Evolutionary conservation across 139 green algal genomes (phyloP).

Genomic region (Parachlorella kessleri): DNA sequence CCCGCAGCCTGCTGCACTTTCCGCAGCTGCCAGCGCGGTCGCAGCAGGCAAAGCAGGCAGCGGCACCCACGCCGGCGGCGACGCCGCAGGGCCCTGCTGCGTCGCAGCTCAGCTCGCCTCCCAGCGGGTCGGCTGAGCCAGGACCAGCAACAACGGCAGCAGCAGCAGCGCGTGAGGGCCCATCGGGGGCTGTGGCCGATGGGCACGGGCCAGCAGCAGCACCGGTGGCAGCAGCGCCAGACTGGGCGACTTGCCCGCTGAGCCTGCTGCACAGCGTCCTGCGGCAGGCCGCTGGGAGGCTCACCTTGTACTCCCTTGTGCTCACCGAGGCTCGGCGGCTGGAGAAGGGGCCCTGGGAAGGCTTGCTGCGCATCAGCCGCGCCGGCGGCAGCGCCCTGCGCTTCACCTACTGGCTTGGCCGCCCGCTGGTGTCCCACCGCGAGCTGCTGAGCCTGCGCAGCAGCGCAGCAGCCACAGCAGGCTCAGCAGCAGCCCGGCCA

Average conservation of each 20-base stretch:
- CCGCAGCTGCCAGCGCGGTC: background rate
- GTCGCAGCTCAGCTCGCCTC: too few species aligned
- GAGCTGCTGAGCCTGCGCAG: slow-evolving; percentile 12
- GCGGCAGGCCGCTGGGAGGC: slow-evolving; percentile 11
- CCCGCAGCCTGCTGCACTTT: background rate
- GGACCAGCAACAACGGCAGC: background rate
- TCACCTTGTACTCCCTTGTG: slow-evolving; percentile 25
- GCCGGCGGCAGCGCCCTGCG: background rate
- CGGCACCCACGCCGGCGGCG: background rate
- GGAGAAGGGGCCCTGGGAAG: slow-evolving; percentile 20
- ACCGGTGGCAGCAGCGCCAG: background rate
- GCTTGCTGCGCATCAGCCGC: slow-evolving; percentile 10
- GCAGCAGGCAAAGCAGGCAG: background rate
- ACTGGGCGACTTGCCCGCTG: slow-evolving; percentile 9
- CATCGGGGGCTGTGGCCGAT: background rate
- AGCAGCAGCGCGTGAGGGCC: background rate
- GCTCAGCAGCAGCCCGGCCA: background rate
- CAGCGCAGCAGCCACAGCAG: background rate
- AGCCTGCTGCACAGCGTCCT: slow-evolving; percentile 26
- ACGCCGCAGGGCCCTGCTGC: too few species aligned
- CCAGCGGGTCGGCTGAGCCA: slow-evolving; percentile 1
- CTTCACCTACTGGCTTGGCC: slow-evolving; percentile 10
- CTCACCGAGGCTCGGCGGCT: slow-evolving; percentile 20
- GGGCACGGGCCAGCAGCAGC: background rate
- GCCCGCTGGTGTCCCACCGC: background rate